Conservation (phyloP, 345 rosid genomes). For the Excoecaria cochinchinensis region DNA sequence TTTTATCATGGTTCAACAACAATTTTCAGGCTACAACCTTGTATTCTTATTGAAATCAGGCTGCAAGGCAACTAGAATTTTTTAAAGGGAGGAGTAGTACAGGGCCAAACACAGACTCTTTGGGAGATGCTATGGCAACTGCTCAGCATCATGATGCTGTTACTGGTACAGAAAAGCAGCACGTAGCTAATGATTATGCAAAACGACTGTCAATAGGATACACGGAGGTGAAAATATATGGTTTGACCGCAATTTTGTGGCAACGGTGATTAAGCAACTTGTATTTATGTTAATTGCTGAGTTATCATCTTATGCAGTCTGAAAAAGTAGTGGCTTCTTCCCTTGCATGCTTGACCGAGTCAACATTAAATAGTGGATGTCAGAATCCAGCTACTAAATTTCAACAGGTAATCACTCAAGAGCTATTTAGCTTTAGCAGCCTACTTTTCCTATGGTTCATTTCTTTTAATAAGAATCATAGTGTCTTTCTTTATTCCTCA, state of each 20-base stretch:
- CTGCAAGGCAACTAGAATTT: conserved; percentile 90
- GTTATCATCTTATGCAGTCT: conserved; percentile 48
- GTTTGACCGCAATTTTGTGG: conserved; percentile 14
- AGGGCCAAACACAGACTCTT: conserved; percentile 69
- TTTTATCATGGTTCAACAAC: conserved; percentile 4
- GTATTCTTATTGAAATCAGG: conserved; percentile 41
- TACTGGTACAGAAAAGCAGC: conserved; percentile 87
- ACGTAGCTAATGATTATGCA: conserved; percentile 91
- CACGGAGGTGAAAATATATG: conserved; percentile 52
- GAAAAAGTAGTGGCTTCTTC: conserved; percentile 79
- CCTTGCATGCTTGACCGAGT: conserved; percentile 65
- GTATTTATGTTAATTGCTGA: not conserved
- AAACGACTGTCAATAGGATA: conserved; percentile 86
- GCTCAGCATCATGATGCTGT: conserved; percentile 99
- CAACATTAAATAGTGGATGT: conserved; percentile 31
- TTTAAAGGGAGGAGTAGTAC: conserved; percentile 64
- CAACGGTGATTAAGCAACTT: not conserved
- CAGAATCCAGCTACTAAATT: conserved; percentile 43
- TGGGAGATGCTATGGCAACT: conserved; percentile 92
- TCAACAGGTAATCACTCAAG: conserved; percentile 61
- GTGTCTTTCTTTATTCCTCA: not conserved
- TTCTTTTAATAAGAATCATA: not conserved
- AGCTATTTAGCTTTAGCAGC: conserved; percentile 13
- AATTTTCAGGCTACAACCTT: conserved; percentile 16
- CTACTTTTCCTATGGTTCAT: conserved; percentile 3